Conservation (phyloP, 2,329 filamentous ascomycete species). For the Alternaria hordeiaustralica region DNA sequence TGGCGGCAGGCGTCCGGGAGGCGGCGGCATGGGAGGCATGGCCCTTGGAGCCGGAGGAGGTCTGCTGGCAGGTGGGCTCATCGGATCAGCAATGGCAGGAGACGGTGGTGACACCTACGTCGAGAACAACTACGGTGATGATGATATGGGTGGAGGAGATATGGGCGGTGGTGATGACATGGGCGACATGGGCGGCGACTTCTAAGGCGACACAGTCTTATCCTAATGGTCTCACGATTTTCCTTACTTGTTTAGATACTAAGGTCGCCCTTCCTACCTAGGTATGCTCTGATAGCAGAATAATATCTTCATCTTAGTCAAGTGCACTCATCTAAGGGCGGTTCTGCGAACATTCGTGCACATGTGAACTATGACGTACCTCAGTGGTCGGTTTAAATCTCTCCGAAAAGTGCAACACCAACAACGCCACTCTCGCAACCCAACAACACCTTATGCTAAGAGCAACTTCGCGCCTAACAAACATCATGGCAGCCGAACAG, state of each 20-base stretch:
- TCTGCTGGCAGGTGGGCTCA: slow-evolving; percentile 75
- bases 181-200: slow-evolving; percentile 31
- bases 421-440: slow-evolving; percentile 20
- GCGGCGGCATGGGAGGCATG: slow-evolving; percentile 73
- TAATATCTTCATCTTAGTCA: not conserved
- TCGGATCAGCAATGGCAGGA: slow-evolving; percentile 68
- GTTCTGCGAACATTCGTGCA: not conserved
- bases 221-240: not conserved
- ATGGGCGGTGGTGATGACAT: slow-evolving; percentile 39
- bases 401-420: slow-evolving; percentile 20
- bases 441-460: slow-evolving; percentile 27
- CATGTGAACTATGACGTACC: slow-evolving; percentile 16
- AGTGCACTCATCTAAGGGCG: not conserved
- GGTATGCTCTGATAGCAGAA: not conserved
- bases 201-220: not conserved
- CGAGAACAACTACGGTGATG: slow-evolving; percentile 23
- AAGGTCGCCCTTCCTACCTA: not conserved
- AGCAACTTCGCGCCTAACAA: slow-evolving; percentile 18
- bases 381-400: slow-evolving; percentile 15
- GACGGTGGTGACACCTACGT: slow-evolving; percentile 33
- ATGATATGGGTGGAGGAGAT: slow-evolving; percentile 32
- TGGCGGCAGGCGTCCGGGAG: slow-evolving; percentile 43
- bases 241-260: not conserved
- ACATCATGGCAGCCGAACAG: slow-evolving; percentile 35
- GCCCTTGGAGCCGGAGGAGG: slow-evolving; percentile 83